A percentile compares a stretch with the other conserved stretches of the same genome.
Evolutionary conservation across 108 stramenopile species (phyloP).

Genomic region (Pseudonitzschia multiseries): DNA sequence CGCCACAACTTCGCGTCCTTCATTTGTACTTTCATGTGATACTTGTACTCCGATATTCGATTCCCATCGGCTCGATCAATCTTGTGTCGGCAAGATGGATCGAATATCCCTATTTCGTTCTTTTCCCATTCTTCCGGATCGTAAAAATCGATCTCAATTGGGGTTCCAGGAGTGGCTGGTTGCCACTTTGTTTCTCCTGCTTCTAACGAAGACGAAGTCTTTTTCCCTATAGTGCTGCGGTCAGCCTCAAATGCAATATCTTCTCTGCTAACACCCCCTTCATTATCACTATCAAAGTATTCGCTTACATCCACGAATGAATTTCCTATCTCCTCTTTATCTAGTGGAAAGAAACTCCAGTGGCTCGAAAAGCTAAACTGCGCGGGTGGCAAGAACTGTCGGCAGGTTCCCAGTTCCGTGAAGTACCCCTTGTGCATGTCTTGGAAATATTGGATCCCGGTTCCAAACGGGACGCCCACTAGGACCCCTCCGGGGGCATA

Average conservation of each 20-base stretch:
- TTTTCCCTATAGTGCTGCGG: conserved; percentile 45
- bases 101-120: conserved; percentile 49
- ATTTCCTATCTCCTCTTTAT: conserved; percentile 37
- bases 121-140: conserved; percentile 51
- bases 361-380: conserved; percentile 54
- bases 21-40: conserved; percentile 54
- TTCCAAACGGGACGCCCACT: conserved; percentile 55
- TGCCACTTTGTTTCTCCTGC: conserved; percentile 21
- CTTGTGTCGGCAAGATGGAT: neutral
- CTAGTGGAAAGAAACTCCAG: conserved; percentile 52
- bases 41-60: conserved; percentile 31
- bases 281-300: neutral
- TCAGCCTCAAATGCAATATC: conserved; percentile 38
- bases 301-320: conserved; percentile 4
- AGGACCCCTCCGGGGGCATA: conserved; percentile 48
- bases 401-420: conserved; percentile 53
- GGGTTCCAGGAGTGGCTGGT: conserved; percentile 28
- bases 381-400: conserved; percentile 46
- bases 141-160: conserved; percentile 41
- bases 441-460: conserved; percentile 53
- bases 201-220: neutral
- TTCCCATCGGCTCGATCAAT: conserved; percentile 13
- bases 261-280: conserved; percentile 1
- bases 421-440: conserved; percentile 57
- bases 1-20: conserved; percentile 44